These are phyloP conservation scores for Fraxinus angustifolia DNA, from an alignment of 305 asterid genomes.

Conservation along the genomic window DNA sequence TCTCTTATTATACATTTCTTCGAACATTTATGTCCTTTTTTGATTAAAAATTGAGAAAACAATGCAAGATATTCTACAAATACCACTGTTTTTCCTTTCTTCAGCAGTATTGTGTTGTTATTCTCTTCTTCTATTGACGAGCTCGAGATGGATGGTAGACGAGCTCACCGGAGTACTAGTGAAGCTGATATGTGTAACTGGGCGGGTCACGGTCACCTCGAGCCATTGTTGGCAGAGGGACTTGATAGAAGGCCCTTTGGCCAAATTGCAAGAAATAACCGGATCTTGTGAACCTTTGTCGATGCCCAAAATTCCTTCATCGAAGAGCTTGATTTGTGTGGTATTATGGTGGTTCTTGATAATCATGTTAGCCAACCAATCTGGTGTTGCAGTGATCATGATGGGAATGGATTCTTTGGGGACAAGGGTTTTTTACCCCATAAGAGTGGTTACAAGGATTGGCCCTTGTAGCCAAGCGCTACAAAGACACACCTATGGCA, in stretches of 20 bases:
- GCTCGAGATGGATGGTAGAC: constrained; percentile 68
- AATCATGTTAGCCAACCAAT: constrained; percentile 59
- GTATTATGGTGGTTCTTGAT: constrained; percentile 45
- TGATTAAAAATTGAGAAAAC: not conserved
- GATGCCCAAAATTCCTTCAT: too few relatives aligned
- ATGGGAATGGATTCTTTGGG: constrained; percentile 78
- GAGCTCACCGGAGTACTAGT: constrained; percentile 40
- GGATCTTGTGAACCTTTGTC: too few relatives aligned
- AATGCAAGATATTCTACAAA: constrained; percentile 18
- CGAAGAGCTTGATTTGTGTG: too few relatives aligned
- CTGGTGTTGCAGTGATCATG: constrained; percentile 60
- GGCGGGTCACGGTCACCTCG: constrained; percentile 60
- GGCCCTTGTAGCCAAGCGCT: constrained; percentile 36
- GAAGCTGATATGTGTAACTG: constrained; percentile 54
- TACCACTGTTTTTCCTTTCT: constrained; percentile 17
- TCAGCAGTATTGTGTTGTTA: constrained; percentile 11
- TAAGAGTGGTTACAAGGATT: constrained; percentile 60
- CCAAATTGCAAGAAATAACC: constrained; percentile 23
- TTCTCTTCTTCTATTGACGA: constrained; percentile 60
- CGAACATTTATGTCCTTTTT: not conserved
- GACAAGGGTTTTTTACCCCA: constrained; percentile 46
- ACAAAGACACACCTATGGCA: constrained; percentile 45
- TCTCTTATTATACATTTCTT: not conserved
- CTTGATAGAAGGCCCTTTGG: constrained; percentile 42
- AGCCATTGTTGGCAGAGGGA: constrained; percentile 66